Base-by-base conservation (phyloP, 306 rosid genomes). In the Quercus engelmannii region DNA sequence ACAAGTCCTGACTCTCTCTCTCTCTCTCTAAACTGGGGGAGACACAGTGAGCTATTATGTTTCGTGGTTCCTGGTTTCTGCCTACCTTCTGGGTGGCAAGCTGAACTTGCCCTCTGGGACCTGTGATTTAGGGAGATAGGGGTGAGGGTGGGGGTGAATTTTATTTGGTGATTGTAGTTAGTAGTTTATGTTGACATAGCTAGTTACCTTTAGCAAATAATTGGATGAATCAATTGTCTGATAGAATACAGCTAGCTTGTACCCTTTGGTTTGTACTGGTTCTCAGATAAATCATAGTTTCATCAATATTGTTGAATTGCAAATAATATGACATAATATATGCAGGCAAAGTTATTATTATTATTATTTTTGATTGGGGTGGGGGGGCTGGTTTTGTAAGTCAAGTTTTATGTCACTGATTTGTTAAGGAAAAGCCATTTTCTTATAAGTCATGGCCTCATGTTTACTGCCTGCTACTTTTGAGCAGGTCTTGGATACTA, bases 401-500 rank as follows among this genome's bases (percentile, higher is more conserved):
- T 38, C 46, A 38, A 38, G 46, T 56, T 43, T 67, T 61, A 52
- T 49, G 28, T 75, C 74, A 77, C 80, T 73, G 73, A 76, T 69
- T 82, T 30, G 54, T 31, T 43, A 65, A 67, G 31, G 4, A 21
- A 77, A 82, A 51, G 78, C 13, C 54, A 49, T 49, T 49, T 49
- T 49, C 54, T 49, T 49, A 49, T 3, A 12, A 49, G 25, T 30
- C 61, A 23, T 35, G 71, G 74, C 41, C 52, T 71, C 19, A 80
- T 90, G 79, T 78, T 90, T 69, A 74, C 65, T 61, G 33, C 28
- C 38, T 55, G 52, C 78, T 54, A 75, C 81, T 86, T 80, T 78
- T 87, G 76, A 25, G 76, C 85, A 95, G 99, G 92, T 95, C 74
- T 84, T 92, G 84, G 97, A 92, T 82, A 87, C 86, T 58, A 80